Conservation (phyloP, 805 yeast species). For the Kregervanrija pseudodelftensis region DNA sequence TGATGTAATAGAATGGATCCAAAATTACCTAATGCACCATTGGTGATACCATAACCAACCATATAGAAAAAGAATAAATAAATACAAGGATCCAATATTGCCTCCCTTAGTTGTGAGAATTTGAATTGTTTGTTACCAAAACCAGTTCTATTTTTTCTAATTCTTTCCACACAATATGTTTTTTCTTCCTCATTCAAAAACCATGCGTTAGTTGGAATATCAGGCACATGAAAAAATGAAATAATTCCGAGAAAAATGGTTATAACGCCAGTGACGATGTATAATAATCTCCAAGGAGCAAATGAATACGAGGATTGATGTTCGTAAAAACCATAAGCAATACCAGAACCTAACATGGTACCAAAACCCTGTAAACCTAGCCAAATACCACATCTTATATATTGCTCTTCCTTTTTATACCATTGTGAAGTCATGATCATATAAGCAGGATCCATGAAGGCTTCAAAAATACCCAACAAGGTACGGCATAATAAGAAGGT, state of each 20-base stretch:
- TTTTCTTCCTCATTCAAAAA: conserved; percentile 33
- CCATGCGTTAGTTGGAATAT: conserved; percentile 43
- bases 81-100: conserved; percentile 41
- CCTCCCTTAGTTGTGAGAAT: conserved; percentile 47
- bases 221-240: conserved; percentile 38
- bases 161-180: conserved; percentile 43
- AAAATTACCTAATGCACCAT: conserved; percentile 50
- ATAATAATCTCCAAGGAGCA: conserved; percentile 40
- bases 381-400: conserved; percentile 29
- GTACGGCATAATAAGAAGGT: conserved; percentile 42
- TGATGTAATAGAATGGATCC: conserved; percentile 35
- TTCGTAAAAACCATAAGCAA: conserved; percentile 26
- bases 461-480: conserved; percentile 33
- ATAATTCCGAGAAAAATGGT: conserved; percentile 34
- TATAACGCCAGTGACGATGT: conserved; percentile 45
- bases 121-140: conserved; percentile 50
- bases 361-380: conserved; percentile 40
- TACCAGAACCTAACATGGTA: conserved; percentile 32
- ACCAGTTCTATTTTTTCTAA: conserved; percentile 54
- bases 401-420: conserved; percentile 44
- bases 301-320: conserved; percentile 10
- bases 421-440: conserved; percentile 30
- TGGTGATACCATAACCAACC: conserved; percentile 42
- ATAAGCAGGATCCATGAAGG: conserved; percentile 26
- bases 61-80: conserved; percentile 42